phyloP scores from a whole-genome alignment of 2,329 filamentous ascomycete genomes.

The Neofusicoccum cordaticola region DNA sequence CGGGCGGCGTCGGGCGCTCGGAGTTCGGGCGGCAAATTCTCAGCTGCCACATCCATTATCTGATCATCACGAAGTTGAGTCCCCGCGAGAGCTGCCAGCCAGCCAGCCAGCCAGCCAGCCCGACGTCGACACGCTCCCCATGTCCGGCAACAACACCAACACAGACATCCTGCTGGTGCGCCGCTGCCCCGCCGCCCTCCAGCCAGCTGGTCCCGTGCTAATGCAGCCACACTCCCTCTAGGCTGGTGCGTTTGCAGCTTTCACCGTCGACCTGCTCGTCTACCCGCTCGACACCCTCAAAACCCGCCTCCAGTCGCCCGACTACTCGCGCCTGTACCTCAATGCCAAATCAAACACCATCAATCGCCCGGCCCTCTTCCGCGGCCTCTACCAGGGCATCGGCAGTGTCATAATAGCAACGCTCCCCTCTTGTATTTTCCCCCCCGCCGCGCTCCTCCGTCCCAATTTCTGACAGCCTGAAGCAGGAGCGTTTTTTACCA shows the following conservation, averaged over 20 bases:
- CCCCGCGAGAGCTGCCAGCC: conserved; percentile 2
- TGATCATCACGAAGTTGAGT: conserved; percentile 2
- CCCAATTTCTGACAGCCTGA: neutral
- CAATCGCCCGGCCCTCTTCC: conserved; percentile 58
- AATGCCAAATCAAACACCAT: conserved; percentile 55
- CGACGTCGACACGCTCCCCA: conserved; percentile 17
- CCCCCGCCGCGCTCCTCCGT: neutral
- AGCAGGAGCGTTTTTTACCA: conserved; percentile 87
- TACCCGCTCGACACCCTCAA: conserved; percentile 90
- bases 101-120: neutral
- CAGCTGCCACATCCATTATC: conserved; percentile 4
- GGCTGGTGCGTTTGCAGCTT: conserved; percentile 82
- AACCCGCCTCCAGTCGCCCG: conserved; percentile 75
- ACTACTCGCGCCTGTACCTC: conserved; percentile 67
- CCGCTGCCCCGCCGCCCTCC: conserved; percentile 19
- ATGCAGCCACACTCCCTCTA: conserved; percentile 34
- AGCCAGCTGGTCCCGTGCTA: neutral
- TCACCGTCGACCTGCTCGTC: conserved; percentile 79
- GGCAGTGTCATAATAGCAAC: conserved; percentile 83
- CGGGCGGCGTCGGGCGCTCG: neutral
- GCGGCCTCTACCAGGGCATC: conserved; percentile 82
- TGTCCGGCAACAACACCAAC: conserved; percentile 47
- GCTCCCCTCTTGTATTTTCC: conserved; percentile 69
- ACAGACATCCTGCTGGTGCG: conserved; percentile 58
- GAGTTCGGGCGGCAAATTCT: conserved; percentile 9